Evolutionary conservation across 1,139 yeast species (phyloP).

Genomic region (Kodamaea sp.): DNA sequence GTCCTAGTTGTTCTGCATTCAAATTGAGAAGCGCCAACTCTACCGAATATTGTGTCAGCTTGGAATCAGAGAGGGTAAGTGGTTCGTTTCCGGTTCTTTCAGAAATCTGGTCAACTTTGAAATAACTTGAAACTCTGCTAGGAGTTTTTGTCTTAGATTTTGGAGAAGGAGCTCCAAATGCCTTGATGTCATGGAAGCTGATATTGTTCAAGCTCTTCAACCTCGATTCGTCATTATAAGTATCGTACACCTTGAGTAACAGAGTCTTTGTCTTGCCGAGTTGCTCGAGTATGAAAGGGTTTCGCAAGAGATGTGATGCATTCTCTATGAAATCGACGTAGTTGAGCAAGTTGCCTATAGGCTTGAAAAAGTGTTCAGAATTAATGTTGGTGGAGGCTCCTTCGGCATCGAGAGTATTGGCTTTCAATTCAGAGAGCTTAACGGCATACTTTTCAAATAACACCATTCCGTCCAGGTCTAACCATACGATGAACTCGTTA

Average conservation of each 20-base stretch:
- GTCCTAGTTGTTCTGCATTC: constrained; percentile 13
- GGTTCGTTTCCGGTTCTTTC: constrained; percentile 31
- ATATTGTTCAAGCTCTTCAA: constrained; percentile 32
- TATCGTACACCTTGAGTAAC: constrained; percentile 22
- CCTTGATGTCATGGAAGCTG: constrained; percentile 35
- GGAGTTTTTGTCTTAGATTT: constrained; percentile 6
- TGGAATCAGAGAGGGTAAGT: constrained; percentile 19
- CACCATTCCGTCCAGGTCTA: constrained; percentile 33
- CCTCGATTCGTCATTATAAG: constrained; percentile 18
- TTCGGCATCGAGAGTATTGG: constrained; percentile 10
- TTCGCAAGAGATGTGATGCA: constrained; percentile 27
- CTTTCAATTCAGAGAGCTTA: constrained; percentile 13
- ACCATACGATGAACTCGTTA: constrained; percentile 44
- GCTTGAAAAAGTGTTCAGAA: constrained; percentile 26
- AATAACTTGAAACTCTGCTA: constrained; percentile 41
- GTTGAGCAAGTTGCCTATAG: constrained; percentile 33
- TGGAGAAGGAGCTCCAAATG: constrained; percentile 20
- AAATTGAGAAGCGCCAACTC: constrained; percentile 38
- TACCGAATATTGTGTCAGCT: constrained; percentile 13
- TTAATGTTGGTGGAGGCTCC: constrained; percentile 19
- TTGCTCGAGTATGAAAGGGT: constrained; percentile 44
- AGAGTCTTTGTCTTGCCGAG: constrained; percentile 20
- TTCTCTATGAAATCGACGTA: constrained; percentile 33
- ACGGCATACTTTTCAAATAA: constrained; percentile 35
- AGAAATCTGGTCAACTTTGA: constrained; percentile 37